phyloP scores from a whole-genome alignment of 1,284 basidiomycete genomes.

The Termitomyces sp. region DNA sequence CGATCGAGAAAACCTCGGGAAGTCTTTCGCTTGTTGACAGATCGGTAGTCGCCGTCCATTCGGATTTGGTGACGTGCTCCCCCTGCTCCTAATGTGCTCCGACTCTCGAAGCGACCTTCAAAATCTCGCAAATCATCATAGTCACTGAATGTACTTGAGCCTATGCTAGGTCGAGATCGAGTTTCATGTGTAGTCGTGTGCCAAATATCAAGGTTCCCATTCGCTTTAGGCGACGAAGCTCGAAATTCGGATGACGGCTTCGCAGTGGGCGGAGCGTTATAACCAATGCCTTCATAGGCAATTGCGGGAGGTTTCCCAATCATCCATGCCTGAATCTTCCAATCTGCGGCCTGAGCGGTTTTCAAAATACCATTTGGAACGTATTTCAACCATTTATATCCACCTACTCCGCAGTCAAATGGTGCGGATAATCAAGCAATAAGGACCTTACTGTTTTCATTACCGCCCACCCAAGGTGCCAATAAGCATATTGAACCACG shows the following conservation, averaged over 20 bases:
- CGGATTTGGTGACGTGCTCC: conserved; percentile 29
- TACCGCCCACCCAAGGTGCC: conserved; percentile 94
- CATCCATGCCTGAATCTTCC: conserved; percentile 95
- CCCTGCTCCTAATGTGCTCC: conserved; percentile 57
- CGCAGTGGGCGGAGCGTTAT: conserved; percentile 40
- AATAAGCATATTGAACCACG: conserved; percentile 84
- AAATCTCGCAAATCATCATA: conserved; percentile 83
- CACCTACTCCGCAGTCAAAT: conserved; percentile 35
- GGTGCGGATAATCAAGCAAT: neutral
- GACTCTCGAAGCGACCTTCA: conserved; percentile 76
- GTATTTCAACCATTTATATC: conserved; percentile 96
- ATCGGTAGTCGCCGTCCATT: conserved; percentile 28
- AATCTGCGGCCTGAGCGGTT: conserved; percentile 95
- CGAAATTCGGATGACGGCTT: conserved; percentile 24
- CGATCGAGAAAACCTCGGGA: conserved; percentile 63
- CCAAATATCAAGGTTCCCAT: conserved; percentile 27
- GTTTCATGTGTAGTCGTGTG: conserved; percentile 33
- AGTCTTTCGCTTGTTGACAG: conserved; percentile 45
- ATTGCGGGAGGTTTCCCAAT: conserved; percentile 89
- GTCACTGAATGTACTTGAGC: conserved; percentile 68
- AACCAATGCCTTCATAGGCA: conserved; percentile 76
- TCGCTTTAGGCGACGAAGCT: conserved; percentile 23
- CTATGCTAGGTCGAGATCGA: conserved; percentile 52
- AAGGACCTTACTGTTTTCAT: conserved; percentile 69
- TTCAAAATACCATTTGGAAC: conserved; percentile 91